Conservation (phyloP, 495 filamentous ascomycete genomes). For the Podospora tetraspora region DNA sequence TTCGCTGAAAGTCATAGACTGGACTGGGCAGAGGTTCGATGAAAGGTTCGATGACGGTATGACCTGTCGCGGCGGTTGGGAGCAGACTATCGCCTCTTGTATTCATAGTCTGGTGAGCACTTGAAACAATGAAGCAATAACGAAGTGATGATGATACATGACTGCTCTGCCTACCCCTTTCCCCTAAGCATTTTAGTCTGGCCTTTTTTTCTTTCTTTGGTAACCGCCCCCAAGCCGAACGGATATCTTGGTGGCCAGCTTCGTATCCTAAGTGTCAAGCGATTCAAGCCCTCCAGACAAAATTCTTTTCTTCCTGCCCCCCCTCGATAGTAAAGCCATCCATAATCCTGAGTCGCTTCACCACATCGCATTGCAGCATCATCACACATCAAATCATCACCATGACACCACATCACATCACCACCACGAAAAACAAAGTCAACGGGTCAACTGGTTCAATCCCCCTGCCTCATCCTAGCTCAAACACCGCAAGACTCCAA, state of each 20-base stretch:
- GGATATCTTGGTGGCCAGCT: neutral
- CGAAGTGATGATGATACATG: neutral
- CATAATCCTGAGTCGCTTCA: neutral
- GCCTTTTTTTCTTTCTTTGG: neutral
- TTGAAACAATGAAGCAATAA: neutral
- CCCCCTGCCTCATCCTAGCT: neutral
- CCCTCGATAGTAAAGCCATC: neutral
- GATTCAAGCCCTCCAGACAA: neutral
- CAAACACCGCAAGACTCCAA: neutral
- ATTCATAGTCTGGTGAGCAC: neutral
- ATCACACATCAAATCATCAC: neutral
- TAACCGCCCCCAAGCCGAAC: neutral
- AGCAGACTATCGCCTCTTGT: neutral
- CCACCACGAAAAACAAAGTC: neutral
- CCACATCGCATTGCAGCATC: neutral
- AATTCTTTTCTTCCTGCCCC: neutral
- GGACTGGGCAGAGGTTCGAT: neutral
- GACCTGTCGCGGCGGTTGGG: neutral
- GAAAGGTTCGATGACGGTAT: too few species aligned
- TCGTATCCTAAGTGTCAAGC: neutral
- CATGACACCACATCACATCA: neutral
- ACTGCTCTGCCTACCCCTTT: neutral
- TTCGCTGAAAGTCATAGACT: neutral
- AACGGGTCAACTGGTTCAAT: neutral
- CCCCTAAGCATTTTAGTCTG: neutral